Percentiles rank a stretch among this genome's conserved stretches.
These are phyloP conservation scores for Aristolochia fimbriata DNA, from an alignment of 164 flowering plant genomes.

Conservation along the genomic window DNA sequence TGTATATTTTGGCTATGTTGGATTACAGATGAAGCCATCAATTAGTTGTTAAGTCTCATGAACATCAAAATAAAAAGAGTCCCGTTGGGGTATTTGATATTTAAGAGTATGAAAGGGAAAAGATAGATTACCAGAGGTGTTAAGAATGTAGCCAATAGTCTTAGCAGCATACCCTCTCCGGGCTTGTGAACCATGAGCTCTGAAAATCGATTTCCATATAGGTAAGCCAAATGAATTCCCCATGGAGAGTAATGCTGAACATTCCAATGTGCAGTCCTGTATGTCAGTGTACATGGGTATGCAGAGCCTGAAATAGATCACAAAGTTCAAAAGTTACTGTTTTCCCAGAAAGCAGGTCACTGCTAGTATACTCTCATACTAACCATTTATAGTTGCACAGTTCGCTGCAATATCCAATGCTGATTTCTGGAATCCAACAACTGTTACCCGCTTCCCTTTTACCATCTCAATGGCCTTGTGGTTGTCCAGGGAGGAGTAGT, in stretches of 20 bases:
- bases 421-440: constrained; percentile 48
- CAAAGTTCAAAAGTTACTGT: neutral
- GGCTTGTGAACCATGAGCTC: constrained; percentile 65
- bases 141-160: constrained; percentile 39
- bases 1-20: no score
- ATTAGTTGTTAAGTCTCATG: no score
- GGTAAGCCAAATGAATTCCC: constrained; percentile 33
- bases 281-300: constrained; percentile 46
- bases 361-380: neutral
- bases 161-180: constrained; percentile 39
- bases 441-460: constrained; percentile 28
- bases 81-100: neutral
- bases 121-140: constrained; percentile 23
- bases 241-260: constrained; percentile 40
- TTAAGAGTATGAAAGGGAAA: neutral
- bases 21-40: no score
- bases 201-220: constrained; percentile 44
- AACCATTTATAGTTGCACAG: constrained; percentile 32
- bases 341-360: no score
- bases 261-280: constrained; percentile 40
- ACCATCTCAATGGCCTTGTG: constrained; percentile 23
- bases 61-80: neutral
- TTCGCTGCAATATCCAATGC: constrained; percentile 45
- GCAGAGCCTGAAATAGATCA: constrained; percentile 29
- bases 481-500: constrained; percentile 40